phyloP scores from a whole-genome alignment of 768 basidiomycete genomes.

The Naematelia aurantialba region DNA sequence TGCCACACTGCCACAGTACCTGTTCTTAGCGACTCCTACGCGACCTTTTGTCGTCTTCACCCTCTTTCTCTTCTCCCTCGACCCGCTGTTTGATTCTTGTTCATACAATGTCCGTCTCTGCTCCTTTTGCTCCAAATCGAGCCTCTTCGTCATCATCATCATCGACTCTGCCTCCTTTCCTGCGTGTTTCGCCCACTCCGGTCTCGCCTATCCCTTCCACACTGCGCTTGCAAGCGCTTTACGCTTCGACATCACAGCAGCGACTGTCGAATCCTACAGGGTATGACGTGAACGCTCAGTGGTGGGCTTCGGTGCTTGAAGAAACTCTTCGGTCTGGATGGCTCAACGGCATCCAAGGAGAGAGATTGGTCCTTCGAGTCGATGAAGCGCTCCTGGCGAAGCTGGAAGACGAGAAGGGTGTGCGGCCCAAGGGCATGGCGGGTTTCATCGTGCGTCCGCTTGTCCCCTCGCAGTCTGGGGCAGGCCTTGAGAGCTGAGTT shows the following conservation, averaged over 20 bases:
- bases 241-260: slow-evolving; percentile 81
- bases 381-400: slow-evolving; percentile 36
- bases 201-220: slow-evolving; percentile 30
- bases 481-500: not conserved
- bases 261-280: slow-evolving; percentile 78
- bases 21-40: no score
- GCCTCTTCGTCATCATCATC: slow-evolving; percentile 1
- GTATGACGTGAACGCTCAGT: slow-evolving; percentile 73
- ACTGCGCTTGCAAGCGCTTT: slow-evolving; percentile 58
- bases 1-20: slow-evolving; percentile 1
- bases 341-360: slow-evolving; percentile 26
- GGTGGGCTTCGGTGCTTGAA: slow-evolving; percentile 61
- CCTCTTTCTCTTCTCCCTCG: no score
- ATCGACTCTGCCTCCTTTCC: slow-evolving; percentile 18
- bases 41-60: no score
- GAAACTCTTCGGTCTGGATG: slow-evolving; percentile 37
- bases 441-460: slow-evolving; percentile 40
- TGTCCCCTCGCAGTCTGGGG: not conserved
- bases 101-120: not conserved
- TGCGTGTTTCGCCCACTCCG: slow-evolving; percentile 19
- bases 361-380: slow-evolving; percentile 37
- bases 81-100: no score
- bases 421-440: slow-evolving; percentile 43
- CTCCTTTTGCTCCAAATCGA: not conserved
- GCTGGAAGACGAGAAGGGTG: slow-evolving; percentile 34